phyloP scores from a whole-genome alignment of 1,139 yeast species.

The Candida sp. region DNA sequence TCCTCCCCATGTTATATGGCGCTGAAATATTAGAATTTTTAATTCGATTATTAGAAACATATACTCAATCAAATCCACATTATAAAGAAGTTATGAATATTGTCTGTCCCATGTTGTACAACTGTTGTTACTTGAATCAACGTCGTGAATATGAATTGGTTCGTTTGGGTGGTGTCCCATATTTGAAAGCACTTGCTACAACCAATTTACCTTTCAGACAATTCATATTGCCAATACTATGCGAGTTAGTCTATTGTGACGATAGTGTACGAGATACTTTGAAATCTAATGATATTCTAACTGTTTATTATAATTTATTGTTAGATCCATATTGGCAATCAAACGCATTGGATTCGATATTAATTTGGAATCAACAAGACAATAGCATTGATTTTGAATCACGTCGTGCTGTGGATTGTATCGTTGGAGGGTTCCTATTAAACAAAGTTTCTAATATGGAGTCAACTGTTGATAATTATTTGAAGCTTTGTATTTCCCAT shows the following conservation, averaged over 20 bases:
- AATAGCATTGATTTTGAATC: constrained; percentile 22
- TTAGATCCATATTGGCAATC: constrained; percentile 70
- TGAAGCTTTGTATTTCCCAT: constrained; percentile 27
- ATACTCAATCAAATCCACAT: constrained; percentile 22
- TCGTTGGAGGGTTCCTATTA: constrained; percentile 37
- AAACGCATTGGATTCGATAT: constrained; percentile 59
- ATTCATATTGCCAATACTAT: constrained; percentile 58
- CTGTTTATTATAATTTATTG: constrained; percentile 45
- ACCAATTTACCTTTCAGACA: constrained; percentile 54
- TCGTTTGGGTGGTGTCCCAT: constrained; percentile 50
- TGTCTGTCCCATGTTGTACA: constrained; percentile 45
- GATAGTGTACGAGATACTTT: constrained; percentile 34
- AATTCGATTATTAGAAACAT: constrained; percentile 24
- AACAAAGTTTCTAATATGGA: constrained; percentile 40
- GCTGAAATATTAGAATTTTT: constrained; percentile 45
- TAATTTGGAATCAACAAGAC: constrained; percentile 35
- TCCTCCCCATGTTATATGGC: constrained; percentile 29
- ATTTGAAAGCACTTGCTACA: constrained; percentile 42
- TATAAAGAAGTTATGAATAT: constrained; percentile 42
- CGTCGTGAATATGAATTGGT: constrained; percentile 52
- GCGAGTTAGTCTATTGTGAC: constrained; percentile 58
- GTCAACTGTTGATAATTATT: constrained; percentile 36
- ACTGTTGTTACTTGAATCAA: constrained; percentile 57
- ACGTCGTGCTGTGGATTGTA: constrained; percentile 26
- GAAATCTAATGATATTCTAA: constrained; percentile 38